Conservation (phyloP, 2,329 filamentous ascomycete genomes). For the Cladophialophora carrionii region DNA sequence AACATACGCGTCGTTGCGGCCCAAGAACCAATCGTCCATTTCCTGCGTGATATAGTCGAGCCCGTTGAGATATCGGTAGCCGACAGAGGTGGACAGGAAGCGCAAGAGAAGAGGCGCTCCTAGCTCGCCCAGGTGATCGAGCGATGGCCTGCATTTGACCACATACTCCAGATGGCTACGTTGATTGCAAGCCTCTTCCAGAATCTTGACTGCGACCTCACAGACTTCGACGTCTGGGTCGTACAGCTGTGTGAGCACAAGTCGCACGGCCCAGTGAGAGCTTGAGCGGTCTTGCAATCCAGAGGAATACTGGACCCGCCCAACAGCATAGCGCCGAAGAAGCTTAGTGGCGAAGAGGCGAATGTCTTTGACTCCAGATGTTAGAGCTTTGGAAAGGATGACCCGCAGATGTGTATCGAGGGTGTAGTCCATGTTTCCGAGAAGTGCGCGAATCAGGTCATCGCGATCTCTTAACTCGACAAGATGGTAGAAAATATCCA, state of each 20-base stretch:
- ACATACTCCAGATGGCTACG: conserved; percentile 91
- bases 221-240: conserved; percentile 97
- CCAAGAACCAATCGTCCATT: conserved; percentile 99
- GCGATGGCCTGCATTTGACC: conserved; percentile 88
- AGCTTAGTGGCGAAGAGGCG: conserved; percentile 87
- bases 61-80: conserved; percentile 95
- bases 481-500: conserved; percentile 99
- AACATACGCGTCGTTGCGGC: conserved; percentile 95
- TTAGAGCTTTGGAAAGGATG: conserved; percentile 89
- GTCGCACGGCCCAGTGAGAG: conserved; percentile 92
- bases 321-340: conserved; percentile 80
- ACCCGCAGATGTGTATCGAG: conserved; percentile 87
- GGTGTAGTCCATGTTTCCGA: conserved; percentile 91
- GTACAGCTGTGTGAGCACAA: conserved; percentile 97
- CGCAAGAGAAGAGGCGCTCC: conserved; percentile 88
- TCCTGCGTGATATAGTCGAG: conserved; percentile 98
- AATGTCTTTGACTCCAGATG: conserved; percentile 85
- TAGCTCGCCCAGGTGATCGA: conserved; percentile 96
- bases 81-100: conserved; percentile 93
- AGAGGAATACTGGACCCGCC: conserved; percentile 51
- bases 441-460: conserved; percentile 83
- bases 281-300: conserved; percentile 57
- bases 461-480: conserved; percentile 87
- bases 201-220: conserved; percentile 91
- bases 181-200: conserved; percentile 95